phyloP scores from a whole-genome alignment of 2,329 filamentous ascomycete genomes.

The Erysiphe pulchra region DNA sequence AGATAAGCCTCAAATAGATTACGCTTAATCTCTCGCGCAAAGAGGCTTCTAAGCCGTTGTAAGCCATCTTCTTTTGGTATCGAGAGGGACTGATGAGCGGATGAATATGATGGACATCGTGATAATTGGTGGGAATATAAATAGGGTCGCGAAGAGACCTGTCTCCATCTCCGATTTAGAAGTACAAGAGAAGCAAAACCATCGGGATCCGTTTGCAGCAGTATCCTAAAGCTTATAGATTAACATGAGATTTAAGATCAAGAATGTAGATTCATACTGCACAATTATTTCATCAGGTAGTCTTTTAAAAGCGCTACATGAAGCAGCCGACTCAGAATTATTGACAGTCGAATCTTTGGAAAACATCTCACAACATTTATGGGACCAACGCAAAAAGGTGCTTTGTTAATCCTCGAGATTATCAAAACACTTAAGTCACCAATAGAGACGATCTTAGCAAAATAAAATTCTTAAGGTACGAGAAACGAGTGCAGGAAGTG shows the following conservation, averaged over 20 bases:
- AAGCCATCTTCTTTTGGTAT: constrained; percentile 23
- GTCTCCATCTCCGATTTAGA: constrained; percentile 38
- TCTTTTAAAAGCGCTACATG: constrained; percentile 18
- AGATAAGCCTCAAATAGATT: constrained; percentile 57
- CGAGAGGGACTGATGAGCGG: constrained; percentile 17
- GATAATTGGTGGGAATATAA: constrained; percentile 37
- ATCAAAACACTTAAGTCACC: too few species aligned
- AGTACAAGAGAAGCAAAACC: constrained; percentile 40
- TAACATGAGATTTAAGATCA: constrained; percentile 2
- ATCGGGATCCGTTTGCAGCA: constrained; percentile 31
- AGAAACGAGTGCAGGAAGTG: too few species aligned
- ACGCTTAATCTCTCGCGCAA: constrained; percentile 45
- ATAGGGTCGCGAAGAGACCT: constrained; percentile 33
- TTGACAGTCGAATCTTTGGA: too few species aligned
- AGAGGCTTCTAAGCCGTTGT: constrained; percentile 33
- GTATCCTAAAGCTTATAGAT: constrained; percentile 22
- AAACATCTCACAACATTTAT: too few species aligned
- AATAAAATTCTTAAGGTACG: too few species aligned
- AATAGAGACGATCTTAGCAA: too few species aligned
- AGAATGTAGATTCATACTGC: constrained; percentile 23
- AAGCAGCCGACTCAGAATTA: too few species aligned
- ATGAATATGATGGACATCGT: constrained; percentile 31
- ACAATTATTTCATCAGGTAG: constrained; percentile 45
- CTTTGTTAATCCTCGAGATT: too few species aligned
- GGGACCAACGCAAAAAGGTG: too few species aligned